Conservation (phyloP, 306 rosid species). For the Dalbergia cultrata region DNA sequence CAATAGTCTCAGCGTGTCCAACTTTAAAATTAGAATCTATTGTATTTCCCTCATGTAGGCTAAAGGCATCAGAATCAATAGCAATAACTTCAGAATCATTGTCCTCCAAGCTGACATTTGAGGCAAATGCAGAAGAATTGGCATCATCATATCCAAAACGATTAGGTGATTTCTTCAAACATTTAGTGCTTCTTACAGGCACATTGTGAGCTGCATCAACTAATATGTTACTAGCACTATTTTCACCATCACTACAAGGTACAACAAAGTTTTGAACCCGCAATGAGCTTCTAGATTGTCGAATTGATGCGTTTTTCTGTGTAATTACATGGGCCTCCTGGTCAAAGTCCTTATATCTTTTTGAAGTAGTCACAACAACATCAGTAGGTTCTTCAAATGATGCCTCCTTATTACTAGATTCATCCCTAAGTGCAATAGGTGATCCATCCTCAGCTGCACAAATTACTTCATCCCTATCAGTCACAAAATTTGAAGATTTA, state of each 20-base stretch:
- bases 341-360: constrained; percentile 60
- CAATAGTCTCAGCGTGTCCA: constrained; percentile 66
- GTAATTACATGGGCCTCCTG: constrained; percentile 46
- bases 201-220: constrained; percentile 55
- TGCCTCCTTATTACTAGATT: constrained; percentile 54
- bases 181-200: constrained; percentile 62
- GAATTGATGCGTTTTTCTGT: constrained; percentile 59
- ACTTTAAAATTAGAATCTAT: constrained; percentile 69
- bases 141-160: constrained; percentile 65
- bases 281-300: constrained; percentile 75
- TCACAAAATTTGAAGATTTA: constrained; percentile 58
- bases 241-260: constrained; percentile 59
- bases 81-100: constrained; percentile 77
- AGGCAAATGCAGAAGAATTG: constrained; percentile 61
- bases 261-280: constrained; percentile 55
- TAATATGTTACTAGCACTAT: constrained; percentile 51
- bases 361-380: constrained; percentile 47
- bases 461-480: constrained; percentile 59
- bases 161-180: constrained; percentile 66
- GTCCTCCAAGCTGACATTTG: constrained; percentile 74
- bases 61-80: constrained; percentile 67
- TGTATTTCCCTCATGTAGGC: constrained; percentile 72
- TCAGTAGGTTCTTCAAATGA: constrained; percentile 57
- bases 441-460: constrained; percentile 57
- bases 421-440: constrained; percentile 54